Base-by-base conservation (phyloP, 306 rosid species). In the Quercus engelmannii region DNA sequence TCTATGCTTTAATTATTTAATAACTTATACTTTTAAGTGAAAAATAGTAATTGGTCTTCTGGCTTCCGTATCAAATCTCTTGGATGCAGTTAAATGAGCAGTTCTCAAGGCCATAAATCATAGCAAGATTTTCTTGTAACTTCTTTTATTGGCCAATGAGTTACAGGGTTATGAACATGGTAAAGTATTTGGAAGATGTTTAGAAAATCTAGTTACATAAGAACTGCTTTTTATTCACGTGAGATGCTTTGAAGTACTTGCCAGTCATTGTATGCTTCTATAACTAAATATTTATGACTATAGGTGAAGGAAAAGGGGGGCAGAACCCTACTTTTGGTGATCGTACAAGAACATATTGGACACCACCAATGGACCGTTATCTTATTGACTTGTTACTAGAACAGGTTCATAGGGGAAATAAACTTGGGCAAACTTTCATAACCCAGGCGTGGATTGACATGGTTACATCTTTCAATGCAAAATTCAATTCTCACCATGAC, bases 321-420 rank as follows among this genome's bases (percentile, higher is more conserved):
- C 83, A 80, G 72, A 79, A 77, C 43, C 68, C 83, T 55, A 54
- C 74, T 75, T 81, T 81, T 69, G 72, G 84, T 21, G 94, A 92
- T 82, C 94, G 93, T 74, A 81, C 88, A 55, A 87, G 94, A 84
- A 92, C 93, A 75, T 85, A 86, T 73, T 92, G 97, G 97, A 92
- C 92, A 26, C 92, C 93, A 25, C 90, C 93, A 23, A 89, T 90
- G 97, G 97, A 92, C 72, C 91, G 75, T 28, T 86, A 81, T 81
- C 80, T 92, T 84, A 86, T 89, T 49, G 93, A 92, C 74, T 86
- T 90, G 86, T 82, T 92, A 68, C 78, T 83, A 62, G 91, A 90
- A 74, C 94, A 92, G 80, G 90, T 84, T 67, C 83, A 88, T 43
- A 78, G 75, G 74, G 94, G 93, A 77, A 90, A 90, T 68, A 92